Base-by-base conservation (phyloP, 2,329 filamentous ascomycete species). In the Nothophoma quercina region DNA sequence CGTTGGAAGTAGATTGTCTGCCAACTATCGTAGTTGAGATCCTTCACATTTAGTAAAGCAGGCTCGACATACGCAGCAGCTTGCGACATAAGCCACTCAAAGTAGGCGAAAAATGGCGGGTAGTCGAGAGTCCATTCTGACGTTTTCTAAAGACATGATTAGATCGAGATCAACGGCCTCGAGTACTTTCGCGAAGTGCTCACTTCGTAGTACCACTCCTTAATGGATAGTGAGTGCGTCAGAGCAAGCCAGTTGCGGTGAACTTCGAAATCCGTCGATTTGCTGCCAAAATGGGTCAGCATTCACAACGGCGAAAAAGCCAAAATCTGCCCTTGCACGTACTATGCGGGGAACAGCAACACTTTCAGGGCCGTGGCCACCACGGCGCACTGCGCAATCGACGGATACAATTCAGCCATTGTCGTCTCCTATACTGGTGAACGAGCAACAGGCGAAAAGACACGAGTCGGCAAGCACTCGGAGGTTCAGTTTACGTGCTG, bases 121-220 rank as follows among this genome's bases (percentile, higher is more conserved):
- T 99, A 99, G 78, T 99, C 95, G 69, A 99, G 88, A 0, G 95
- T 99, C 95, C 95, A 99, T 91, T 98, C 91, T 53, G 95, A 99
- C 2, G 93, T 96, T 78, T 93, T 89, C 81, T 88, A 43, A 1
- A 22, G 21, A 18, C 8, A 9, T 28, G 7, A 32, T 57, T 39
- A 68, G 57, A 67, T 57, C 49, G 26, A 43, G 15, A 44, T 32
- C 12, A 12, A 19, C 15, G 23, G n/a, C 18, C 18, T 8, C 28
- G 5, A 30, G 21, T 7, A 6, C 6, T 12, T 30, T 10, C 15
- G 18, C 9, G 33, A 10, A 9, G 12, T 46, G 41, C 57, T 59
- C 70, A 87, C 85, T 78, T 99, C 95, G 71, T 88, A 93, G 77
- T 99, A 99, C 95, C 95, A 99, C 63, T 96, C 82, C 74, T 89